These are phyloP conservation scores for Fusarium buxicola DNA, from an alignment of 2,329 filamentous ascomycete genomes.

Conservation along the genomic window DNA sequence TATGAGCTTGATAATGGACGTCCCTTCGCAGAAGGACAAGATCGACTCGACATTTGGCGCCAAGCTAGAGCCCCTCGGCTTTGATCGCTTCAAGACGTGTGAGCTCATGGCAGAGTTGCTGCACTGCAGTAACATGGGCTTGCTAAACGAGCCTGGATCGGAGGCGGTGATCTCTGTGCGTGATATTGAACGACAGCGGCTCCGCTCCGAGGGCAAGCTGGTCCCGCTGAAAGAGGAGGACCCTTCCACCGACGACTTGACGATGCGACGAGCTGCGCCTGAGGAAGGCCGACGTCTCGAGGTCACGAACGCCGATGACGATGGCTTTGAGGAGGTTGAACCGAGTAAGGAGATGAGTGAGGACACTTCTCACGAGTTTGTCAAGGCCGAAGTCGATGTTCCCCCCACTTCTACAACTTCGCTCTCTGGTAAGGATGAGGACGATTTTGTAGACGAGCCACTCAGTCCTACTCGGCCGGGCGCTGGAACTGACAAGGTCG, in stretches of 20 bases:
- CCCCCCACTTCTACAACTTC: slow-evolving; percentile 44
- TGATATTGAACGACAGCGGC: slow-evolving; percentile 82
- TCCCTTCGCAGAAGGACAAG: slow-evolving; percentile 77
- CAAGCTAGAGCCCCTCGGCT: slow-evolving; percentile 92
- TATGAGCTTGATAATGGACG: slow-evolving; percentile 87
- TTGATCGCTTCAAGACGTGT: slow-evolving; percentile 98
- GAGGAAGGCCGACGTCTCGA: slow-evolving; percentile 79
- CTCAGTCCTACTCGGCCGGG: slow-evolving; percentile 75
- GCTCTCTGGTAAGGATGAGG: slow-evolving; percentile 67
- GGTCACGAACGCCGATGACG: slow-evolving; percentile 84
- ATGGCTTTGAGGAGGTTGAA: slow-evolving; percentile 92
- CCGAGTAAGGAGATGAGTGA: slow-evolving; percentile 77
- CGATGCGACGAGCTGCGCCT: slow-evolving; percentile 65
- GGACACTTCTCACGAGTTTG: slow-evolving; percentile 76
- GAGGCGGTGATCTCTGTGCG: slow-evolving; percentile 86
- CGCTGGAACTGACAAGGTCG: slow-evolving; percentile 68
- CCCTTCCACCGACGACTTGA: slow-evolving; percentile 66
- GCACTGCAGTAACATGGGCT: slow-evolving; percentile 98
- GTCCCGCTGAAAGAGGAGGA: slow-evolving; percentile 54
- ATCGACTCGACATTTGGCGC: slow-evolving; percentile 90
- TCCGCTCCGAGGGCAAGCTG: slow-evolving; percentile 82
- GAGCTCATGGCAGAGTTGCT: slow-evolving; percentile 98
- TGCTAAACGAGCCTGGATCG: slow-evolving; percentile 91
- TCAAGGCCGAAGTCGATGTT: slow-evolving; percentile 69
- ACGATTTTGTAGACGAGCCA: slow-evolving; percentile 83